Base-by-base conservation (phyloP, 2,329 filamentous ascomycete genomes). In the Monosporascus sp. region DNA sequence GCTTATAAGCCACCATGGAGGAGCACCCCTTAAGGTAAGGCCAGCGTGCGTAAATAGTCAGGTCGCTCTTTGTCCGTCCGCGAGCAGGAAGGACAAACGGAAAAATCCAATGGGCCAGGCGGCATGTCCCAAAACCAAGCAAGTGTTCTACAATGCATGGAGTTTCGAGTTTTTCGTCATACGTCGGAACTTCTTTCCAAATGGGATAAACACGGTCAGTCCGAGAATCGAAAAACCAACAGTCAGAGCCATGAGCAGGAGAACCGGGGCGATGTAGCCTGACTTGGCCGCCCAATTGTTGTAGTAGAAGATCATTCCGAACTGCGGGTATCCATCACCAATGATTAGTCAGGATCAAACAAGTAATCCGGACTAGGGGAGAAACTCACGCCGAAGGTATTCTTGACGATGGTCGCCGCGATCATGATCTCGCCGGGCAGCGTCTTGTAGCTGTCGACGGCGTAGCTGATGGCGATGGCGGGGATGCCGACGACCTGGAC, bases 331-430 rank as follows among this genome's bases (percentile, higher is more conserved):
- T 36, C 6, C 22, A 49, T 36, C 6, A 51, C 6, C 19, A 48
- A 17, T 37, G 37, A 19, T 27, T 48, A n/a, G 26, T 19, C 7
- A 31, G 31, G 8, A n/a, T 7, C 3, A 19, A 16, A 22, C 40
- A 16, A 27, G 47, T 24, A 22, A 45, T 41, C 9, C 20, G 17
- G 48, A 48, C 16, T 40, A 34, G 6, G 46, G 48, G 41, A 43
- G 22, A 52, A 40, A 68, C 63, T 60, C 54, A 69, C 66, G 1
- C 83, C 66, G 50, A 67, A 66, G 1, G 66, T 65, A 55, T 86
- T 86, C 71, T 86, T 86, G 59, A 84, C 82, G 43, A 86, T 80
- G 0, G 83, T 86, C 55, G 84, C 79, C 2, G 77, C 73, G 1
- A 86, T 81, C 67, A 86, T 83, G 46, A 86, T 71, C 20, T 76